A percentile compares a stretch with the other conserved stretches of the same genome.
Evolutionary conservation across 1,284 basidiomycete genomes (phyloP).

Genomic region (Inonotus hispidus): DNA sequence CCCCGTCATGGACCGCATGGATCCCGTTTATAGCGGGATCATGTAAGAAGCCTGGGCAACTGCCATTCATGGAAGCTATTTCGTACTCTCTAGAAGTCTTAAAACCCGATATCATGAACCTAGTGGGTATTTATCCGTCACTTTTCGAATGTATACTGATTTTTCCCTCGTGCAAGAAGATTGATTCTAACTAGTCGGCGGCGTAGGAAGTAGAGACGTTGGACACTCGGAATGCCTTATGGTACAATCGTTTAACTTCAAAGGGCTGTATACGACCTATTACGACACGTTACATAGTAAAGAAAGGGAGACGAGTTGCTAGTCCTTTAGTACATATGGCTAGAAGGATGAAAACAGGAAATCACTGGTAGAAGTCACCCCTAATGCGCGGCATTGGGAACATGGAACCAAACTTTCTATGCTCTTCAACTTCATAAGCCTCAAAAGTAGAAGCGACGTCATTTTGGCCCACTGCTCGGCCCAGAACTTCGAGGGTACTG

Average conservation of each 20-base stretch:
- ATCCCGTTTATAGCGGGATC: too few species aligned
- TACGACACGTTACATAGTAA: not conserved
- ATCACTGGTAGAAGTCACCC: not conserved
- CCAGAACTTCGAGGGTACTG: not conserved
- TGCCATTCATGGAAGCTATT: too few species aligned
- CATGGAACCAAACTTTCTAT: not conserved
- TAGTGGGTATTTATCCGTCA: not conserved
- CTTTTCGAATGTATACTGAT: not conserved
- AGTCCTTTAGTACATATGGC: too few species aligned
- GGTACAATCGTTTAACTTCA: not conserved
- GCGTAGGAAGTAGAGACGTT: not conserved
- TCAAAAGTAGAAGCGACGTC: too few species aligned
- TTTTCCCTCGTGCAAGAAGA: not conserved
- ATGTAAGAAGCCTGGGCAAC: too few species aligned
- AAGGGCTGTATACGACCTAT: not conserved
- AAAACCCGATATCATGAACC: not conserved
- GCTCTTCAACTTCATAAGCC: not conserved
- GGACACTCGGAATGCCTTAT: not conserved
- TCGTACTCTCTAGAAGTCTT: too few species aligned
- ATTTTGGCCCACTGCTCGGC: not conserved
- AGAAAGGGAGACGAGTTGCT: too few species aligned
- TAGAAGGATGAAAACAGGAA: not conserved
- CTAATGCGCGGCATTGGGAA: constrained; percentile 25
- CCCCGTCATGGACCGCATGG: too few species aligned
- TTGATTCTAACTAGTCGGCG: not conserved